Evolutionary conservation across 768 basidiomycete species (phyloP).

Genomic region (Pisolithus albus): DNA sequence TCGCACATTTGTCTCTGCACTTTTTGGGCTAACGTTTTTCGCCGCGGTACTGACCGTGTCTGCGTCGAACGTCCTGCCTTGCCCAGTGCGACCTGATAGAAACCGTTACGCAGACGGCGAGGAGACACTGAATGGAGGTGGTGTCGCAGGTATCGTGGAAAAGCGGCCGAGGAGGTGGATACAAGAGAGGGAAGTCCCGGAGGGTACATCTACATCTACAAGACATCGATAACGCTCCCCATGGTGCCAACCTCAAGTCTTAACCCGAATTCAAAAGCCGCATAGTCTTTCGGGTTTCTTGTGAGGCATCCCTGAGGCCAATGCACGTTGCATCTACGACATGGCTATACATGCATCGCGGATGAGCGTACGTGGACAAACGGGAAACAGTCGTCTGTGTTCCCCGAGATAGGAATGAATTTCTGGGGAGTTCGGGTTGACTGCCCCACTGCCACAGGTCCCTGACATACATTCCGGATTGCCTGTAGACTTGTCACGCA

Average conservation of each 20-base stretch:
- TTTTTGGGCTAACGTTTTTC: conserved; percentile 76
- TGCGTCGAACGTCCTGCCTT: conserved; percentile 72
- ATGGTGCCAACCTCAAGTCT: neutral
- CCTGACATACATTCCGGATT: conserved; percentile 24
- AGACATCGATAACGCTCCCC: neutral
- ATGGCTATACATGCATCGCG: neutral
- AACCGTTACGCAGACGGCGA: conserved; percentile 54
- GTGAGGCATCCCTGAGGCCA: neutral
- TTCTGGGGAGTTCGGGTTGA: conserved; percentile 10
- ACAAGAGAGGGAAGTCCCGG: conserved; percentile 48
- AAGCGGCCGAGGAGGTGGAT: conserved; percentile 76
- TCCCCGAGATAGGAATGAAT: neutral
- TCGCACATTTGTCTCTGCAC: conserved; percentile 67
- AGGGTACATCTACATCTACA: conserved; percentile 11
- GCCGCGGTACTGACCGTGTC: conserved; percentile 75
- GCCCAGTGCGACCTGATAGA: conserved; percentile 61
- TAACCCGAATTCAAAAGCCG: neutral
- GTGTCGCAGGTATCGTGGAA: conserved; percentile 39
- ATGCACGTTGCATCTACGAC: neutral
- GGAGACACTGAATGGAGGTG: conserved; percentile 19
- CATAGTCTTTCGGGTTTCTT: neutral
- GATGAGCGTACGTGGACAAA: too few species aligned
- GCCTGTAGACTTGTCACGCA: conserved; percentile 36
- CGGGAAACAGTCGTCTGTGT: neutral
- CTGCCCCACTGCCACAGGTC: conserved; percentile 15